These are phyloP conservation scores for Diaporthe ampelina DNA, from an alignment of 2,329 filamentous ascomycete species.

Conservation along the genomic window DNA sequence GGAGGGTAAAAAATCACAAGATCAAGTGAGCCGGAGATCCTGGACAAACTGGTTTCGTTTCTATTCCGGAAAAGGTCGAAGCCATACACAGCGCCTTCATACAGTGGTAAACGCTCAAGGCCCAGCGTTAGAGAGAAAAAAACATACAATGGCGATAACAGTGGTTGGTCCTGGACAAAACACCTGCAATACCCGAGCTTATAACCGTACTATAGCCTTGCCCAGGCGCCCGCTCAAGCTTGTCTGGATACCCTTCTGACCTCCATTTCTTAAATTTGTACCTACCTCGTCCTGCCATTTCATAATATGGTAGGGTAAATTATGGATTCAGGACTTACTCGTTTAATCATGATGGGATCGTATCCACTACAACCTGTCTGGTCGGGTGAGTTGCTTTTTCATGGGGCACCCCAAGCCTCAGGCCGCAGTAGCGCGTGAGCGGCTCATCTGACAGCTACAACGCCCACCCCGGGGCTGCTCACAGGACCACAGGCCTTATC, in stretches of 20 bases:
- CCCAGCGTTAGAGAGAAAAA: too few relatives aligned
- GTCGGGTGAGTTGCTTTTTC: background rate
- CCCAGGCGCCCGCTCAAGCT: background rate
- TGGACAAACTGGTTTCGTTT: background rate
- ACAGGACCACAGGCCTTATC: slow-evolving; percentile 1
- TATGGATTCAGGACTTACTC: background rate
- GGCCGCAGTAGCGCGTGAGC: slow-evolving; percentile 15
- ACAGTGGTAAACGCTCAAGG: too few relatives aligned
- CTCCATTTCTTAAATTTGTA: background rate
- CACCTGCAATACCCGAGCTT: background rate
- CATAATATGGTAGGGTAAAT: background rate
- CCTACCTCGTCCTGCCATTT: background rate
- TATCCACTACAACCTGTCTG: background rate
- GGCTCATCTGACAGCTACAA: slow-evolving; percentile 21
- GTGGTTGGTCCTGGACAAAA: background rate
- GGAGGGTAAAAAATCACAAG: background rate
- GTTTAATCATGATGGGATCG: background rate
- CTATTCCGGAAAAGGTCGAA: too few relatives aligned
- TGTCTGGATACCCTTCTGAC: background rate
- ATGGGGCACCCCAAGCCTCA: slow-evolving; percentile 20
- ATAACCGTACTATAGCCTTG: background rate
- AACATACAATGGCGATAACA: too few relatives aligned
- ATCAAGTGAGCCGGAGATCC: too few relatives aligned
- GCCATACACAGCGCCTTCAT: too few relatives aligned
- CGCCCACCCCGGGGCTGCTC: background rate